Percentiles rank a stretch among this genome's conserved stretches.
Conservation (phyloP, 2,329 filamentous ascomycete species). For the Calonectria crousiana region DNA sequence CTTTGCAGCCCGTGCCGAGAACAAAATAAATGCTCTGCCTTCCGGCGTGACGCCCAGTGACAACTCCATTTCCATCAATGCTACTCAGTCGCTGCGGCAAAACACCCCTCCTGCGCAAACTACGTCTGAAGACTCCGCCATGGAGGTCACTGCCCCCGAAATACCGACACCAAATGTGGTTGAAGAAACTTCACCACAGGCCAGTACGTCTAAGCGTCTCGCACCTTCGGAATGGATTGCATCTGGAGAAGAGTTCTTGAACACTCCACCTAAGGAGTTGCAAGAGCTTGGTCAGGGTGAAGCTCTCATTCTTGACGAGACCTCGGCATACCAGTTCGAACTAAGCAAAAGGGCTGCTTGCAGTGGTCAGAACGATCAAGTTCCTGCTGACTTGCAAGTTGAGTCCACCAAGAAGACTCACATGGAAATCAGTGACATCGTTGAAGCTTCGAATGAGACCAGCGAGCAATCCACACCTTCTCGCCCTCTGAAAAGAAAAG, state of each 20-base stretch:
- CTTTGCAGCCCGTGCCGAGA: constrained; percentile 55
- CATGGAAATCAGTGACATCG: constrained; percentile 14
- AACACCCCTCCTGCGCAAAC: background rate
- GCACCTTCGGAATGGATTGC: constrained; percentile 37
- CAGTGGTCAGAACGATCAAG: background rate
- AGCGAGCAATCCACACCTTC: constrained; percentile 9
- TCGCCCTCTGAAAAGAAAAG: constrained; percentile 43
- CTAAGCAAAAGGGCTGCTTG: constrained; percentile 41
- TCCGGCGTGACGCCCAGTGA: constrained; percentile 12
- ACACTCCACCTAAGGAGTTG: constrained; percentile 31
- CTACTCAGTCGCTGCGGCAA: background rate
- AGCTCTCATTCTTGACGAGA: constrained; percentile 39
- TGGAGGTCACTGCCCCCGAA: background rate
- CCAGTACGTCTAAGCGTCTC: background rate
- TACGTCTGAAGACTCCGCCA: background rate
- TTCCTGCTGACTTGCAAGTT: background rate
- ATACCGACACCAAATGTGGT: background rate
- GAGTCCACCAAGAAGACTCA: constrained; percentile 12
- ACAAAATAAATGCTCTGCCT: constrained; percentile 40
- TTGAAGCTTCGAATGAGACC: constrained; percentile 1
- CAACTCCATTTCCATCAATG: background rate
- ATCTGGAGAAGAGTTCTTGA: constrained; percentile 51
- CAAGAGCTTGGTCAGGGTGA: background rate
- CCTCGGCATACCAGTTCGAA: constrained; percentile 48
- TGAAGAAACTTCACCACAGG: background rate